Evolutionary conservation across 768 basidiomycete genomes (phyloP).

Genomic region (Kwoniella pini): DNA sequence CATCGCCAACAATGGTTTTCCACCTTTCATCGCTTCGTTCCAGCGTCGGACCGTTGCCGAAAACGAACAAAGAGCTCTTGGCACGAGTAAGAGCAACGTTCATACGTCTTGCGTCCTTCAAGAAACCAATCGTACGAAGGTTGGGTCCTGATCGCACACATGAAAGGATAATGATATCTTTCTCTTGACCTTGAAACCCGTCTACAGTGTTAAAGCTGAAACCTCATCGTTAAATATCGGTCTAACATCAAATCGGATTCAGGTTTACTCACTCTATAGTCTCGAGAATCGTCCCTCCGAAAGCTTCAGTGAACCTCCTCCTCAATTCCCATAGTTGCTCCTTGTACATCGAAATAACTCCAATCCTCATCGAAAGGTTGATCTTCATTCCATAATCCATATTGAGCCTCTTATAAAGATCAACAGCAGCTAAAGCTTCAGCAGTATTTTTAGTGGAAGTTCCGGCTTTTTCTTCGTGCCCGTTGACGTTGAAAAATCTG

Average conservation of each 20-base stretch:
- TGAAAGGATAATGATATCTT: conserved; percentile 95
- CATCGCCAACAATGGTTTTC: conserved; percentile 75
- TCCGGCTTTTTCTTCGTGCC: conserved; percentile 66
- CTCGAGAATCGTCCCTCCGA: conserved; percentile 68
- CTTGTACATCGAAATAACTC: conserved; percentile 90
- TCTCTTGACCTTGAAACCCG: conserved; percentile 99
- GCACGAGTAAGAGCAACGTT: conserved; percentile 99
- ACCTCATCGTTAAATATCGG: neutral
- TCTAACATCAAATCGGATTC: no score
- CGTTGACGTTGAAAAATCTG: conserved; percentile 81
- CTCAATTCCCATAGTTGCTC: conserved; percentile 79
- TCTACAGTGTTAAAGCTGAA: conserved; percentile 87
- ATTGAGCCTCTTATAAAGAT: conserved; percentile 71
- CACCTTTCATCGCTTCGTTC: conserved; percentile 80
- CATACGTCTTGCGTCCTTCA: conserved; percentile 85
- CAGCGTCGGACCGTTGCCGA: conserved; percentile 86
- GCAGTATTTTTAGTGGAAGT: conserved; percentile 74
- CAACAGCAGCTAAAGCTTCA: conserved; percentile 74
- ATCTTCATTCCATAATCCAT: conserved; percentile 60
- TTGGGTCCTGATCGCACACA: conserved; percentile 91
- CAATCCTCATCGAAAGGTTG: conserved; percentile 63
- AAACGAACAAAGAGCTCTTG: conserved; percentile 86
- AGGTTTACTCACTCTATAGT: conserved; percentile 63
- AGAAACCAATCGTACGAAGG: conserved; percentile 80
- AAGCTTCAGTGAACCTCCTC: conserved; percentile 67